Base-by-base conservation (phyloP, 495 filamentous ascomycete species). In the Daldinia grandis region DNA sequence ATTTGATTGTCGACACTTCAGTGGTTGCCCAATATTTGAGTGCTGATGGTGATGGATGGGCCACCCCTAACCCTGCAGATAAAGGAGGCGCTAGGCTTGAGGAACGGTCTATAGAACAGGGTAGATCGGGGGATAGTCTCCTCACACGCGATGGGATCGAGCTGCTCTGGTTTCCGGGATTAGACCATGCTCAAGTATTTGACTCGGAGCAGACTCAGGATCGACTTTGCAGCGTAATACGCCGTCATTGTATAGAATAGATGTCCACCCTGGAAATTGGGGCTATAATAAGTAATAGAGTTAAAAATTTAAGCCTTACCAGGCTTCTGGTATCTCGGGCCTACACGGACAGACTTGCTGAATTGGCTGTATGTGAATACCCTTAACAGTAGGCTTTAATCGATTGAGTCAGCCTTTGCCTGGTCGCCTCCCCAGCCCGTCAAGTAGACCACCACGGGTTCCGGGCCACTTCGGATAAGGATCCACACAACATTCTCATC, bases 131-230 rank as follows among this genome's bases (percentile, higher is more conserved):
- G 58, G 71, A 37, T 42, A 63, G 67, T n/a, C 30, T 76, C 44
- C 84, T 83, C 81, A 81, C 69, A 53, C 82, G 83, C 2, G 71
- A 80, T 17, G 88, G 86, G 6, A 71, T 90, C 31, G 85, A 90
- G 68, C 77, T 91, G 8, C 42, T 90, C 1, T 92, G 89, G 88
- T 91, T 84, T 67, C 78, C 83, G 9, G 78, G 82, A 12, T 72
- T 90, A 40, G 89, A 93, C 74, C 90, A 93, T 77, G 89, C 89
- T 21, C 87, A 92, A 68, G 82, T 88, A 12, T 92, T 92, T 76
- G 89, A 91, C 66, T 76, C 72, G 33, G 58, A 64, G 58, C 44
- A 72, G 28, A 80, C 80, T 28, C 78, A 81, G 67, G 74, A 72
- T 31, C 74, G 68, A 49, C 61, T 91, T 37, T 78, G 84, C 40